A percentile compares a stretch with the other conserved stretches of the same genome.
These are phyloP conservation scores for Fusarium virguliforme DNA, from an alignment of 2,329 filamentous ascomycete genomes.

Conservation along the genomic window DNA sequence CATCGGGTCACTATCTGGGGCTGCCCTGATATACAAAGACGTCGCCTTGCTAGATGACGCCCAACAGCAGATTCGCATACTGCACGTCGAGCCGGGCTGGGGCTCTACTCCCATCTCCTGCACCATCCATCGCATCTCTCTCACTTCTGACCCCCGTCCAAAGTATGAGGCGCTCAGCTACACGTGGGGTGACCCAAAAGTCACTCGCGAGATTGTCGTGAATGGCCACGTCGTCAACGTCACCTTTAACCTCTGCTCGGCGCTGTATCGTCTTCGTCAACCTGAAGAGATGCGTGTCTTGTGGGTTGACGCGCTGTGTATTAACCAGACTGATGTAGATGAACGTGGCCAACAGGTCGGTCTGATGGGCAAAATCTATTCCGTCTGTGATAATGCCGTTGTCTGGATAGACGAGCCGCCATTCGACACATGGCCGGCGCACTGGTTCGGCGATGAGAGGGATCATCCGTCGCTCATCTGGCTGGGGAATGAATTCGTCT, in stretches of 20 bases:
- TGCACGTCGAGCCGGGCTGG: background rate
- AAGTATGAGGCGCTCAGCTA: constrained; percentile 6
- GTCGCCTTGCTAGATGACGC: background rate
- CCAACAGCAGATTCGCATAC: background rate
- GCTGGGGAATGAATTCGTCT: background rate
- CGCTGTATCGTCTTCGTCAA: constrained; percentile 5
- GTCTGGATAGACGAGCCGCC: background rate
- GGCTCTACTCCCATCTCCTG: background rate
- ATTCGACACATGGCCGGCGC: background rate
- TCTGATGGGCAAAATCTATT: background rate
- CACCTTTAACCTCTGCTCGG: background rate
- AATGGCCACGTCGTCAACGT: background rate
- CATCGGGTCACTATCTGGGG: background rate
- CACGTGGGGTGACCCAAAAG: background rate
- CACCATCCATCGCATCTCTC: constrained; percentile 1
- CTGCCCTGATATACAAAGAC: background rate
- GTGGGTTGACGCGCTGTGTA: background rate
- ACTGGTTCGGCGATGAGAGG: background rate
- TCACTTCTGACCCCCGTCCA: background rate
- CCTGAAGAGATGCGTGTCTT: background rate
- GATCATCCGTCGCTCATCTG: background rate
- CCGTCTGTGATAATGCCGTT: background rate
- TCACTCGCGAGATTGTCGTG: background rate
- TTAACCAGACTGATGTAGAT: constrained; percentile 1
- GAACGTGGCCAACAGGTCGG: background rate